Evolutionary conservation across 495 filamentous ascomycete genomes (phyloP), one percentile per base, ranked within the genome.

Genomic region (Annulohypoxylon nitens): DNA sequence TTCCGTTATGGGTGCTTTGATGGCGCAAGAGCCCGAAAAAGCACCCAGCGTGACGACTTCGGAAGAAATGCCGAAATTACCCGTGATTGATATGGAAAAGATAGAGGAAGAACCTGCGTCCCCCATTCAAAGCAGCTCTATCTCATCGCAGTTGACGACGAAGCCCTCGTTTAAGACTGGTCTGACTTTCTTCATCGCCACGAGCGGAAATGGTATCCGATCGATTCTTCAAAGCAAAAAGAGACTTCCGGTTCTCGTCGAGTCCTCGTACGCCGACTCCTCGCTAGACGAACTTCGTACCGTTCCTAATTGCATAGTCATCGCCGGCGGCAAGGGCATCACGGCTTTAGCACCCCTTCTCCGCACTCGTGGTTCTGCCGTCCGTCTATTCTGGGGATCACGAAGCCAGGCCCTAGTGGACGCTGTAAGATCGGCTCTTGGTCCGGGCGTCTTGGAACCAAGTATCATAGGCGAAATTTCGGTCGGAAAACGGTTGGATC

Each of bases 261-360:
- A 76, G 45, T n/a, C 59, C 1, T 76, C 75, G 0, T 76, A 76
- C 37, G 64, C 39, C 7, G 55, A 34, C 9, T 59, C 61, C 0
- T 34, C 59, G 23, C 67, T 71, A 1, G 54, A 53, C 30, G 70
- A 76, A n/a, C 37, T 72, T 0, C 50, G 18, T 8, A 18, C 45
- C 0, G 45, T 60, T 0, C 70, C 75, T 7, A 74, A 71, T 23
- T 55, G 74, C 20, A 23, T 79, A 26, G 53, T 70, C 26, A 71
- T 79, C n/a, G 75, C 75, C 14, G 77, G 77, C 1, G 77, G 77
- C 25, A 75, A 75, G 2, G 75, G 77, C 8, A 73, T 79, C 48
- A 58, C 73, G 25, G 75, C 63, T 12, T 55, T 75, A 12, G 67
- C 54, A 0, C 45, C 64, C 12, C 25, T 76, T 0, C 71, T 70